Evolutionary conservation across 805 yeast genomes (phyloP), one percentile per base, ranked within the genome.

Genomic region (Candida nemodendra): DNA sequence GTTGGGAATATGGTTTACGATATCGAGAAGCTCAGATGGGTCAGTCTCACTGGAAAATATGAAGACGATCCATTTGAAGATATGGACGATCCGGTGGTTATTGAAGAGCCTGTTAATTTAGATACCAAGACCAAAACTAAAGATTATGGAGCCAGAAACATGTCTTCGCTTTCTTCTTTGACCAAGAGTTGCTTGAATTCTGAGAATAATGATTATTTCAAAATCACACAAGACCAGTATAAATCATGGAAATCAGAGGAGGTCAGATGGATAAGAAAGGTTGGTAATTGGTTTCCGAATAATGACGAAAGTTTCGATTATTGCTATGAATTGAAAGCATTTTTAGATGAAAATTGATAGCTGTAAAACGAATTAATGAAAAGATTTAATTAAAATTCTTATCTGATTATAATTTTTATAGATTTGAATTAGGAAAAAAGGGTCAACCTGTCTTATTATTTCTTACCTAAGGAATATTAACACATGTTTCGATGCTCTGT

Each of bases 1-100:
- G 69, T 72, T 5, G 74, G 74, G 2, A 69, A 74, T 45, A 81
- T 81, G 87, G 64, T 69, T 18, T 81, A 76, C 53, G 85, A 80
- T 53, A 68, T 74, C 8, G 74, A 71, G 19, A 71, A 72, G 26
- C 55, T 78, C 55, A 55, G 76, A 42, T 81, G 87, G 87, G 67
- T 78, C n/a, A 76, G 72, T 45, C 44, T 71, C 29, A 63, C 53
- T 9, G 72, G 69, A 4, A 62, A 65, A 28, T 63, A 60, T 25
- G 66, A 65, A 26, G 68, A 63, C 36, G 68, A 63, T 44, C 74
- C 78, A 3, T 75, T 79, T 45, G 70, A 64, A 27, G 78, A 70
- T 30, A 59, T 77, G 34, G 77, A 75, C 7, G 81, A 76, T 45
- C 56, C 51, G 2, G 44, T 46, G 8, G 30, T 40, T 5, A 39